Base-by-base conservation (phyloP, 768 basidiomycete genomes). In the Auriculariales sp. region DNA sequence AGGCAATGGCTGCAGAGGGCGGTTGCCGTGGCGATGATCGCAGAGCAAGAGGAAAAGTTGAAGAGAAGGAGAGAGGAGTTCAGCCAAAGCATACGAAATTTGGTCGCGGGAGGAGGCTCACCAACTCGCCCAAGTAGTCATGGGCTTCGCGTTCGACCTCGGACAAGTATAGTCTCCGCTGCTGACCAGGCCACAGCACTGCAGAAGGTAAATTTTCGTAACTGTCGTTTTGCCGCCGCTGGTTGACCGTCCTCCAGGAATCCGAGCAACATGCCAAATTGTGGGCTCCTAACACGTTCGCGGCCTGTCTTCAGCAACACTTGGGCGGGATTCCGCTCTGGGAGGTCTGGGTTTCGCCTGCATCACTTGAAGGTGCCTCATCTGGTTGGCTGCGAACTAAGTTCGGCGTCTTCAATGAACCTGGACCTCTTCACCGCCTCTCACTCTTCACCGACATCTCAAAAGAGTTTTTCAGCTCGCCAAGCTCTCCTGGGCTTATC, bases 361-460 rank as follows among this genome's bases (percentile, higher is more conserved):
- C 87, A 57, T 74, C 77, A 11, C 78, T 78, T 51, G 77, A 71
- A 55, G 83, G 86, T 56, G 76, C 74, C 17, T 87, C 84, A 6
- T 83, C 83, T 3, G 84, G 86, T 32, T 88, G 85, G 85, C 56
- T 87, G 34, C 79, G 86, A 57, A 70, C 71, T 55, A 89, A 89
- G 62, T 86, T 88, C 52, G 71, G 79, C 54, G 70, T 85, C 9
- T 27, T 32, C n/a, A 15, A 11, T 80, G 39, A 44, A 4, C 7
- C 19, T 44, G 17, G 83, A 83, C 2, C 53, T 64, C 32, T 85
- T 55, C 54, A 10, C 46, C 58, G 12, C 48, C 49, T 9, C 52
- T 58, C 25, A 53, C 55, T 22, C 50, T 54, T 6, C 59, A 28
- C 4, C 67, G 68, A 17, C 31, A 35, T 39, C 14, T 24, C 22